Conservation (phyloP, 192 early-diverging fungal genomes). For the Podila clonocystis region DNA sequence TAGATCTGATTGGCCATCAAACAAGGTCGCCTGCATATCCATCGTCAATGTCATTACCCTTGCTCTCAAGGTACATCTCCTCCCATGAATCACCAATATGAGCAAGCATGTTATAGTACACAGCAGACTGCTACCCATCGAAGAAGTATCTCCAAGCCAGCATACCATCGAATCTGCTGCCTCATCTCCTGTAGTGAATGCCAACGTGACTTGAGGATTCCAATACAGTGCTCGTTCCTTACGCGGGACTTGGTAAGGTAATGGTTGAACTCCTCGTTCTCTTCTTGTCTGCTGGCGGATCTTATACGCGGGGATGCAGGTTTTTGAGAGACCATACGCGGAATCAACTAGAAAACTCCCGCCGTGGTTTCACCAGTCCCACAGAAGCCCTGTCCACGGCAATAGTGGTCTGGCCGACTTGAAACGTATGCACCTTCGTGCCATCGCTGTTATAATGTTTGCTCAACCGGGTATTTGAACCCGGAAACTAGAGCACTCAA, state of each 20-base stretch:
- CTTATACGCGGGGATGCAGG: conserved; percentile 19
- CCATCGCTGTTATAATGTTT: too few relatives aligned
- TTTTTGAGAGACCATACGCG: conserved; percentile 12
- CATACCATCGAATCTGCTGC: conserved; percentile 14
- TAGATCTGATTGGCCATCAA: background rate
- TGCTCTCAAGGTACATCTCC: conserved; percentile 3
- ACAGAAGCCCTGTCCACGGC: too few relatives aligned
- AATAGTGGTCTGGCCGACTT: too few relatives aligned
- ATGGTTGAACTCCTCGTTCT: conserved; percentile 15
- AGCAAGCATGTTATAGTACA: conserved; percentile 28
- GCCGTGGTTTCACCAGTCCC: background rate
- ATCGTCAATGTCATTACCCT: background rate
- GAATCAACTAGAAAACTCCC: conserved; percentile 23
- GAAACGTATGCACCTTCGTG: too few relatives aligned
- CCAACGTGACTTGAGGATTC: conserved; percentile 21
- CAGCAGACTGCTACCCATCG: conserved; percentile 22
- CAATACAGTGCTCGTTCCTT: conserved; percentile 30
- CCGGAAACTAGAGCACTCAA: too few relatives aligned
- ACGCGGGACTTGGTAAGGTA: conserved; percentile 13
- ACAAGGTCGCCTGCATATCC: background rate
- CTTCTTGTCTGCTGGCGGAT: conserved; percentile 2
- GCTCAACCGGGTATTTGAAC: too few relatives aligned
- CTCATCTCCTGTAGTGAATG: conserved; percentile 17
- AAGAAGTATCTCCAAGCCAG: background rate
- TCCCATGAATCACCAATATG: conserved; percentile 11